These are phyloP conservation scores for Pleodorina starrii DNA, from an alignment of 139 green algal genomes.

Conservation along the genomic window DNA sequence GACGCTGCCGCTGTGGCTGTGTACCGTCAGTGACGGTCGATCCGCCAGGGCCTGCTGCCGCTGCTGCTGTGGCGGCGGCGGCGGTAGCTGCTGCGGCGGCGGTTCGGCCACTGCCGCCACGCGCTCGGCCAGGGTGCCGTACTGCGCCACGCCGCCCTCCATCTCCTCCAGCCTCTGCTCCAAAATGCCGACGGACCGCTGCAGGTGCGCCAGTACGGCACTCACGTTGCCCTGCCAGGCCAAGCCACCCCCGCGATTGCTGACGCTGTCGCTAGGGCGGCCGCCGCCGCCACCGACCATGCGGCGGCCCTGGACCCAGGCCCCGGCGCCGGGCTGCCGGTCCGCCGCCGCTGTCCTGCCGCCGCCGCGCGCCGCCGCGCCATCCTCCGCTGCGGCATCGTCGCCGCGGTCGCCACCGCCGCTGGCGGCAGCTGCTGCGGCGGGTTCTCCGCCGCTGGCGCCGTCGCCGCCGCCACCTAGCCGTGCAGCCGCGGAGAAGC, in stretches of 20 bases:
- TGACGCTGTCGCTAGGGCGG: background rate
- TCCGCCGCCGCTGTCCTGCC: no score
- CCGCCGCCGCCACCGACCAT: background rate
- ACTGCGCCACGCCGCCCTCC: background rate
- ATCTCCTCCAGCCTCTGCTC: background rate
- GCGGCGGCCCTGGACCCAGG: background rate
- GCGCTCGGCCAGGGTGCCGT: background rate
- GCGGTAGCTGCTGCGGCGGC: background rate
- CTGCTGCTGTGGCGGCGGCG: background rate
- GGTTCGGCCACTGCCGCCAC: background rate
- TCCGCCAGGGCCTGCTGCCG: background rate
- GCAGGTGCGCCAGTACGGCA: background rate
- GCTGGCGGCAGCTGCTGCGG: background rate
- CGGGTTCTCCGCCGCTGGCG: background rate
- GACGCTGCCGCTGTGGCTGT: conserved; percentile 2
- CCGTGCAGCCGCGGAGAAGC: background rate
- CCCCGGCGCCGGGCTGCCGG: background rate
- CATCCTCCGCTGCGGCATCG: background rate
- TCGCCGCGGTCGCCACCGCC: background rate
- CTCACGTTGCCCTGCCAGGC: background rate
- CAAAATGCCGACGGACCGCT: background rate
- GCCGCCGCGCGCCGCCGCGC: background rate
- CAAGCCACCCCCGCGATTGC: no score
- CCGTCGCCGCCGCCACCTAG: background rate
- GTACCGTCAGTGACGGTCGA: background rate